Percentiles rank a stretch among this genome's conserved stretches.
phyloP scores from a whole-genome alignment of 768 basidiomycete genomes.

The Rhizopogon salebrosus region DNA sequence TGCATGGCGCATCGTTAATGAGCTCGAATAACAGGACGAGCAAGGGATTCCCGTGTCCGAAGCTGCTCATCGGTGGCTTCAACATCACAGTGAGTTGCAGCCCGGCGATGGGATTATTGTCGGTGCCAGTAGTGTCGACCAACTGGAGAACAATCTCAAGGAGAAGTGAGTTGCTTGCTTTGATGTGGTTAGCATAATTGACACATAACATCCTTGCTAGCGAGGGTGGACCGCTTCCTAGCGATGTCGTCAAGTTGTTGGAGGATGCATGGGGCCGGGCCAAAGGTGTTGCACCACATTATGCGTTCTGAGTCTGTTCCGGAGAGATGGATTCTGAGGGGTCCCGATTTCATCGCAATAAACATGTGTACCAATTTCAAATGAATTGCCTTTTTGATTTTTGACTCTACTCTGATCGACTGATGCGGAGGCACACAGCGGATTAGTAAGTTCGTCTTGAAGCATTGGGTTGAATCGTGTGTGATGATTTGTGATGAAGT shows the following conservation, averaged over 20 bases:
- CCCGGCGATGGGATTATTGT: slow-evolving; percentile 28
- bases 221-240: slow-evolving; percentile 2
- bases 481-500: too few relatives aligned
- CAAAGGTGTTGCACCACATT: background rate
- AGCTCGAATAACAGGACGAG: slow-evolving; percentile 7
- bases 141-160: slow-evolving; percentile 24
- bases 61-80: slow-evolving; percentile 18
- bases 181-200: background rate
- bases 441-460: too few relatives aligned
- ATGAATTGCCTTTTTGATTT: too few relatives aligned
- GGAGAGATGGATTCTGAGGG: too few relatives aligned
- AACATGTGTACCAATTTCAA: too few relatives aligned
- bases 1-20: background rate
- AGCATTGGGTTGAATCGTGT: too few relatives aligned
- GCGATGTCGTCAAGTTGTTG: background rate
- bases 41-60: slow-evolving; percentile 6
- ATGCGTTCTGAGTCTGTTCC: background rate
- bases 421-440: too few relatives aligned
- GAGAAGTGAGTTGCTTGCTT: background rate
- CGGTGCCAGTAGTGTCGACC: slow-evolving; percentile 27
- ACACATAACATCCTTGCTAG: background rate
- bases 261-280: background rate
- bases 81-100: slow-evolving; percentile 14
- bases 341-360: too few relatives aligned
- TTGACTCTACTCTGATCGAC: too few relatives aligned